Evolutionary conservation across 768 basidiomycete species (phyloP).

Genomic region (Obba rivulosa): DNA sequence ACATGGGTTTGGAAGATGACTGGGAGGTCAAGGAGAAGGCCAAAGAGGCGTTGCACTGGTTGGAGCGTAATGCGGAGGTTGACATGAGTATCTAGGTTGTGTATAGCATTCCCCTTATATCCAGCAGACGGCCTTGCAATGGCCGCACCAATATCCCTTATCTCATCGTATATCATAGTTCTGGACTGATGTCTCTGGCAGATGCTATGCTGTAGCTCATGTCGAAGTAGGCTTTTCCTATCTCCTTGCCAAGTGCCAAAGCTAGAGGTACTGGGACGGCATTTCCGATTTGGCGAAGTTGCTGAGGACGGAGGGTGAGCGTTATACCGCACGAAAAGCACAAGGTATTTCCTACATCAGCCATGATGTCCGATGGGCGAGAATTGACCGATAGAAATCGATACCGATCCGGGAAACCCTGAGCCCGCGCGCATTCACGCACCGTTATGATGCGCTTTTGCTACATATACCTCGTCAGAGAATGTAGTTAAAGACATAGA

Average conservation of each 20-base stretch:
- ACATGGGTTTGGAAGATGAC: constrained; percentile 51
- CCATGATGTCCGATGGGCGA: constrained; percentile 27
- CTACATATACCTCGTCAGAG: constrained; percentile 26
- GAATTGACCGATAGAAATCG: constrained; percentile 48
- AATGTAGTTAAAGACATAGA: not conserved
- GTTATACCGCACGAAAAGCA: not conserved
- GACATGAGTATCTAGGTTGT: not conserved
- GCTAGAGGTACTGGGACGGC: constrained; percentile 73
- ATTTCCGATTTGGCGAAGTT: constrained; percentile 75
- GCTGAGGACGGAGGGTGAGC: constrained; percentile 33
- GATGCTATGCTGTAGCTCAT: constrained; percentile 35
- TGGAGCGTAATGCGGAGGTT: not conserved
- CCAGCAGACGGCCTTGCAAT: not conserved
- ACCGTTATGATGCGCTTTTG: constrained; percentile 69
- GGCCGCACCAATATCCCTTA: not conserved
- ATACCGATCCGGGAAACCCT: constrained; percentile 75
- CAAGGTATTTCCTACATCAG: constrained; percentile 42
- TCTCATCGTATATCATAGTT: not conserved
- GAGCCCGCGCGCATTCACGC: constrained; percentile 64
- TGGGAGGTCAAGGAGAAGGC: constrained; percentile 54
- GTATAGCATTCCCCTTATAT: not conserved
- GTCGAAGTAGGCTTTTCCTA: constrained; percentile 40
- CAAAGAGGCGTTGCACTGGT: constrained; percentile 45
- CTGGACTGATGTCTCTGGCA: constrained; percentile 9
- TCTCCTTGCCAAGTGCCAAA: constrained; percentile 47